These are phyloP conservation scores for Umbelopsis sp. DNA, from an alignment of 192 early-diverging fungal genomes.

Conservation along the genomic window DNA sequence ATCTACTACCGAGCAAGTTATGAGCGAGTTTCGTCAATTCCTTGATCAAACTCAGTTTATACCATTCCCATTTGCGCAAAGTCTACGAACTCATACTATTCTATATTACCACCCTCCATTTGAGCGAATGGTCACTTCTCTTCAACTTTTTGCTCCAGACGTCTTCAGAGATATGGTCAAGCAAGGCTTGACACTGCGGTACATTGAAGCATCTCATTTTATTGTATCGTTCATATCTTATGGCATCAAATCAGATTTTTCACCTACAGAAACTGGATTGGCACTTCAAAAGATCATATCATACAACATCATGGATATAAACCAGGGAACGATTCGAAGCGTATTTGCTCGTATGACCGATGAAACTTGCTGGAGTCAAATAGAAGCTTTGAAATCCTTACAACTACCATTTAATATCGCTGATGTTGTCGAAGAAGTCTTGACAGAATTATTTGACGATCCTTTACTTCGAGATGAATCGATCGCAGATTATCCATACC, in stretches of 20 bases:
- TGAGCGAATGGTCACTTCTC: slow-evolving; percentile 17
- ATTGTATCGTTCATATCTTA: slow-evolving; percentile 18
- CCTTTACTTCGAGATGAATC: slow-evolving; percentile 10
- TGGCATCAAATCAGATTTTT: slow-evolving; percentile 16
- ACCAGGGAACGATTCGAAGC: background rate
- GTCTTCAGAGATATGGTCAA: background rate
- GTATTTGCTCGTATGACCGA: slow-evolving; percentile 18
- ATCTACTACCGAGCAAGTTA: background rate
- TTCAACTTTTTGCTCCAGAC: slow-evolving; percentile 7
- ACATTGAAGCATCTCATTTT: slow-evolving; percentile 18
- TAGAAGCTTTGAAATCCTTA: slow-evolving; percentile 9
- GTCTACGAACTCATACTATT: slow-evolving; percentile 12
- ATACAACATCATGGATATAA: slow-evolving; percentile 1
- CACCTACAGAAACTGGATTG: background rate
- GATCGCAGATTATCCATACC: slow-evolving; percentile 4
- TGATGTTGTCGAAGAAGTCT: slow-evolving; percentile 3
- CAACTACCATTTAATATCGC: slow-evolving; percentile 8
- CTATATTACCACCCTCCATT: slow-evolving; percentile 19
- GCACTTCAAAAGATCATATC: slow-evolving; percentile 12
- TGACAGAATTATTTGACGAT: slow-evolving; percentile 5
- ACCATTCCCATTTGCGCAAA: slow-evolving; percentile 20
- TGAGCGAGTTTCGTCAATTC: background rate
- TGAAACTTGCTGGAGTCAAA: slow-evolving; percentile 17
- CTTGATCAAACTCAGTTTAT: slow-evolving; percentile 5
- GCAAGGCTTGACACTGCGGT: background rate